These are phyloP conservation scores for Stachybotrys chartarum DNA, from an alignment of 2,329 filamentous ascomycete genomes.

Conservation along the genomic window DNA sequence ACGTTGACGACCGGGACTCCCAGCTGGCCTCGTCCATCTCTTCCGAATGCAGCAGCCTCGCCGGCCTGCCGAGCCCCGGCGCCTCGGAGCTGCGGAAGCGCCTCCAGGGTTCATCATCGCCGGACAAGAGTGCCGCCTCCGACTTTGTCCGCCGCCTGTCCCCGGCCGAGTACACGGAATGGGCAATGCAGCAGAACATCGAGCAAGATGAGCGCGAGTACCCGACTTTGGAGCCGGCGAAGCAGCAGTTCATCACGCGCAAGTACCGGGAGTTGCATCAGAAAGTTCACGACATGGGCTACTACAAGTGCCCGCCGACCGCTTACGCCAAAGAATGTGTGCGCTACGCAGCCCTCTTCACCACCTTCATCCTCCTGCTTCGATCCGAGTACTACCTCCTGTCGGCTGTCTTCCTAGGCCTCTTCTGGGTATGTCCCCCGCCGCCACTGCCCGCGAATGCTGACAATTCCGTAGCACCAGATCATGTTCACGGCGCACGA, in stretches of 20 bases:
- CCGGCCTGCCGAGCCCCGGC: slow-evolving; percentile 4
- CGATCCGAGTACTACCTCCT: slow-evolving; percentile 46
- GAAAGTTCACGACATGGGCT: slow-evolving; percentile 43
- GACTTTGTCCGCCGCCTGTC: background rate
- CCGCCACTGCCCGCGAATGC: background rate
- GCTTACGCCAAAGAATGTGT: slow-evolving; percentile 51
- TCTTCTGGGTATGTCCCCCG: slow-evolving; percentile 46
- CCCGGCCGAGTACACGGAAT: slow-evolving; percentile 22
- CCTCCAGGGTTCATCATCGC: background rate
- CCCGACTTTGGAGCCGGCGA: slow-evolving; percentile 45
- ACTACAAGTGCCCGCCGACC: slow-evolving; percentile 51
- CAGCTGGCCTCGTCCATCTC: slow-evolving; percentile 2
- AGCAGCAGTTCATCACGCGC: slow-evolving; percentile 45
- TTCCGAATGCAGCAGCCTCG: slow-evolving; percentile 7
- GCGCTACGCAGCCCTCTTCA: slow-evolving; percentile 48
- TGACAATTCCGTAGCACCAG: slow-evolving; percentile 43
- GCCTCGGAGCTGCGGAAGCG: background rate
- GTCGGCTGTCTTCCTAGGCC: slow-evolving; percentile 50
- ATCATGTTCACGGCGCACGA: slow-evolving; percentile 64
- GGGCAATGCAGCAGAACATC: slow-evolving; percentile 23
- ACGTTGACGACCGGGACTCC: slow-evolving; percentile 1
- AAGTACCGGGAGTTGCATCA: slow-evolving; percentile 53
- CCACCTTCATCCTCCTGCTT: slow-evolving; percentile 36
- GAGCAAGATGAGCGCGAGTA: slow-evolving; percentile 16
- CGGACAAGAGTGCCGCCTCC: background rate